phyloP scores from a whole-genome alignment of 163 green algal genomes.

The Chlorella variabilis region DNA sequence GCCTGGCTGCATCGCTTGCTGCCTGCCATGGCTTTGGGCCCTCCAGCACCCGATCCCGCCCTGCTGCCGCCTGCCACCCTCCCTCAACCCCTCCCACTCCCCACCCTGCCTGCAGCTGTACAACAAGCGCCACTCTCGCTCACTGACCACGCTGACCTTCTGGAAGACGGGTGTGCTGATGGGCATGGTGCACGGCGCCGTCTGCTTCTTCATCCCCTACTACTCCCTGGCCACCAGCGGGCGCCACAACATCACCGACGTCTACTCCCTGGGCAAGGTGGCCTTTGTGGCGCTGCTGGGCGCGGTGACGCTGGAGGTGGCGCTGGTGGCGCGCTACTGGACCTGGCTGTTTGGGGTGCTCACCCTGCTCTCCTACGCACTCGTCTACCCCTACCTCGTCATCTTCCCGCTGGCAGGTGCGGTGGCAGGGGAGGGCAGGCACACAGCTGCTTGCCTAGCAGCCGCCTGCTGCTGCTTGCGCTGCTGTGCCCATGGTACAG shows the following conservation, averaged over 20 bases:
- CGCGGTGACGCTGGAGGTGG: conserved; percentile 75
- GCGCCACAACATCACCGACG: conserved; percentile 52
- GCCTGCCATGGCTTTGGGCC: neutral
- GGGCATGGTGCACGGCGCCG: conserved; percentile 66
- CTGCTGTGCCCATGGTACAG: too few species aligned
- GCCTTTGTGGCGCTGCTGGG: conserved; percentile 75
- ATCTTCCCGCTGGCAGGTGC: conserved; percentile 60
- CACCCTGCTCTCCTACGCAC: conserved; percentile 66
- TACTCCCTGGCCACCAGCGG: conserved; percentile 48
- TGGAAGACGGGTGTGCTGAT: conserved; percentile 77
- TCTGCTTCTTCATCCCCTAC: conserved; percentile 82
- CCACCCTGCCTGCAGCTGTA: conserved; percentile 62
- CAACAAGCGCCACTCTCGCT: conserved; percentile 58
- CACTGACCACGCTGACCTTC: conserved; percentile 71
- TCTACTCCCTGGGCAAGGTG: conserved; percentile 66
- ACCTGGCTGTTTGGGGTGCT: conserved; percentile 69
- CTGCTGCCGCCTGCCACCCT: neutral
- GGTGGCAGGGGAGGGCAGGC: neutral
- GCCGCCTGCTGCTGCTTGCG: neutral
- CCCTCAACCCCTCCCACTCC: neutral
- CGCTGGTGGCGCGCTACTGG: conserved; percentile 75
- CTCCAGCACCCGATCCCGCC: too few species aligned
- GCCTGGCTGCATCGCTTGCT: neutral
- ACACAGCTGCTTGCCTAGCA: neutral
- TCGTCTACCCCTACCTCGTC: conserved; percentile 77